Percentiles rank a stretch among this genome's conserved stretches.
These are phyloP conservation scores for Plasmopara halstedii DNA, from an alignment of 352 stramenopile genomes.

Conservation along the genomic window DNA sequence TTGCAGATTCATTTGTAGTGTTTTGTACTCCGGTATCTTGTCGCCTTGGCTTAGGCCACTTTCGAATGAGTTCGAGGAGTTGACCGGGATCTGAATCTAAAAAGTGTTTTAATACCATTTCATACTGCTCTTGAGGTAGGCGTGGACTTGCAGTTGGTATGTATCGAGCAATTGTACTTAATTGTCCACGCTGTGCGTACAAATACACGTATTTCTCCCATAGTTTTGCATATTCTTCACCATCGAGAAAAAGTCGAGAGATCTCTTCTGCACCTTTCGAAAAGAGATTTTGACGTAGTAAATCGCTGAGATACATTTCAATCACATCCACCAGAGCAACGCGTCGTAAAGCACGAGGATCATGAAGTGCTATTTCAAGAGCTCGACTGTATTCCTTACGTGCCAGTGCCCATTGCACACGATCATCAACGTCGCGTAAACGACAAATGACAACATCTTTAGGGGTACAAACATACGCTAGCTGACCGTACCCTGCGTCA, in stretches of 20 bases:
- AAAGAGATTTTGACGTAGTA: conserved; percentile 69
- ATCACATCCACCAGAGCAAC: conserved; percentile 58
- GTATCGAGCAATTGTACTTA: conserved; percentile 60
- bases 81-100: conserved; percentile 71
- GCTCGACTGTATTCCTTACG: conserved; percentile 53
- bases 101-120: conserved; percentile 84
- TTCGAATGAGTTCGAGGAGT: conserved; percentile 69
- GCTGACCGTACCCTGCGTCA: conserved; percentile 51
- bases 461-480: conserved; percentile 74
- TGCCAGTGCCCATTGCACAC: conserved; percentile 59
- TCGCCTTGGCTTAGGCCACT: conserved; percentile 68
- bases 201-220: conserved; percentile 88
- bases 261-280: conserved; percentile 68
- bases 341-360: conserved; percentile 43
- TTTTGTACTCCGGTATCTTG: conserved; percentile 24
- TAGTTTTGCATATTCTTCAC: conserved; percentile 50
- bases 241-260: conserved; percentile 51
- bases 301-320: conserved; percentile 66
- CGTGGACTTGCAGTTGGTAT: conserved; percentile 70
- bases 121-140: conserved; percentile 63
- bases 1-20: conserved; percentile 9
- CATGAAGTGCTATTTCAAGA: conserved; percentile 53
- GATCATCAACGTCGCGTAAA: conserved; percentile 67
- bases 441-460: conserved; percentile 85
- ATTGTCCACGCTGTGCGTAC: conserved; percentile 66